phyloP scores from a whole-genome alignment of 306 rosid genomes.

The Quercus suber region DNA sequence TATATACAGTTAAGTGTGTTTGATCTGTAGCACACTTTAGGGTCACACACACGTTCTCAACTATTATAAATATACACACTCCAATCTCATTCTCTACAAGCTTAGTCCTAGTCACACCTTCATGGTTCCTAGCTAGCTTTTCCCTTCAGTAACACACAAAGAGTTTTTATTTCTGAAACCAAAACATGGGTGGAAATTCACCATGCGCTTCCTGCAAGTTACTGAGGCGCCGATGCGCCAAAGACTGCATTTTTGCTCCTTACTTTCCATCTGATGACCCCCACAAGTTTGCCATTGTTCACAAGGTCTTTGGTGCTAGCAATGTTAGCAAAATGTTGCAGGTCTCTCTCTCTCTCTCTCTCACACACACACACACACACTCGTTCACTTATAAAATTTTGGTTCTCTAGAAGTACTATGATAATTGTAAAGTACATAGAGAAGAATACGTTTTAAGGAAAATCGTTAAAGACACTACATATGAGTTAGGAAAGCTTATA shows the following conservation, averaged over 20 bases:
- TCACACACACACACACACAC: background rate
- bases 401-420: background rate
- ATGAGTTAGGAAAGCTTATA: no score
- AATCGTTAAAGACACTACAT: no score
- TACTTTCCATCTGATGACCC: conserved; percentile 88
- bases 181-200: conserved; percentile 56
- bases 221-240: conserved; percentile 76
- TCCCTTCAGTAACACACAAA: background rate
- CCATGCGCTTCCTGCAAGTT: conserved; percentile 98
- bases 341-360: conserved; percentile 37
- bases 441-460: no score
- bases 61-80: conserved; percentile 34
- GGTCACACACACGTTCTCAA: conserved; percentile 31
- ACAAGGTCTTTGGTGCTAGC: conserved; percentile 97
- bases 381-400: background rate
- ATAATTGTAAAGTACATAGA: background rate
- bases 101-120: background rate
- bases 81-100: conserved; percentile 17
- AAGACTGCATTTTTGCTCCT: conserved; percentile 85
- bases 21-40: background rate
- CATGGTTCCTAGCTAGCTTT: background rate
- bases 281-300: conserved; percentile 84
- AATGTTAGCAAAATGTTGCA: conserved; percentile 93
- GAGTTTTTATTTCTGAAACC: background rate
- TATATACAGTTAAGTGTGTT: conserved; percentile 1